phyloP scores from a whole-genome alignment of 164 flowering plant genomes.

The Tinospora cordifolia region DNA sequence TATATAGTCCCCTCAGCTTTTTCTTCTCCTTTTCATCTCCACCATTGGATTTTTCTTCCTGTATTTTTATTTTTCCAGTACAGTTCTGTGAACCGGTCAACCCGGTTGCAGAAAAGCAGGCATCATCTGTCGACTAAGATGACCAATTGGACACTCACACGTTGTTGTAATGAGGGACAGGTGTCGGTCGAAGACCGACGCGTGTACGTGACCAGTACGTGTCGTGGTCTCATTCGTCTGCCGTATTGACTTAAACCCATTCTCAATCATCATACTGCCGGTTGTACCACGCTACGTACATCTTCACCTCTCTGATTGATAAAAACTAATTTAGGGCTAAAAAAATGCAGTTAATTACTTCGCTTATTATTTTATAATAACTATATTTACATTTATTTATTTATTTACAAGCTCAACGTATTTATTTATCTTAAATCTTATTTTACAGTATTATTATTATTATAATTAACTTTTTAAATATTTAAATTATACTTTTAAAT shows the following conservation, averaged over 20 bases:
- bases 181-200: neutral
- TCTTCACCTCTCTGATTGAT: neutral
- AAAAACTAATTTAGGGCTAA: too few relatives aligned
- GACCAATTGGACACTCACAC: neutral
- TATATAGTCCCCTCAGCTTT: conserved; percentile 20
- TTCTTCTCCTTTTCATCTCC: neutral
- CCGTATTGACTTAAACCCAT: neutral
- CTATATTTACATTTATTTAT: too few relatives aligned
- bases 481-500: too few relatives aligned
- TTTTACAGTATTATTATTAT: too few relatives aligned
- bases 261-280: neutral
- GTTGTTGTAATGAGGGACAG: neutral
- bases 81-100: neutral
- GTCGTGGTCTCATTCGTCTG: neutral
- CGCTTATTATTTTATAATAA: too few relatives aligned
- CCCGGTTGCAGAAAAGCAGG: neutral
- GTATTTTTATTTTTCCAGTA: neutral
- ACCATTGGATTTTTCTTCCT: neutral
- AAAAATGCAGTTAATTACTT: too few relatives aligned
- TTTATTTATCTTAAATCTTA: too few relatives aligned
- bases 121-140: neutral
- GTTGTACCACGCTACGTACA: neutral
- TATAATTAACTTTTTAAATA: too few relatives aligned
- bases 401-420: too few relatives aligned
- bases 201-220: neutral